Evolutionary conservation across 257 asterid species (phyloP).

Genomic region (Verbena officinalis): DNA sequence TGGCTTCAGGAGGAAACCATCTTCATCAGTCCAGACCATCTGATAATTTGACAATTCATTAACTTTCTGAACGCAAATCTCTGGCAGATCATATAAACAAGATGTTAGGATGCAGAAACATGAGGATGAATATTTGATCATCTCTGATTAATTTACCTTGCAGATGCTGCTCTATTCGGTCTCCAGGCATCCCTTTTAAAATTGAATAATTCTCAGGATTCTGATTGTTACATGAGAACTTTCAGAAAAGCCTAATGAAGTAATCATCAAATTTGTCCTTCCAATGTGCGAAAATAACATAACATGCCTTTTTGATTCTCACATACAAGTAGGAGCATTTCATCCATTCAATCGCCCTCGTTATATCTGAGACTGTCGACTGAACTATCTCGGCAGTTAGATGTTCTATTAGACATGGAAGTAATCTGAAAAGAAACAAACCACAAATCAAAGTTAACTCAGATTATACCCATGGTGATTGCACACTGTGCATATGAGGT

Average conservation of each 20-base stretch:
- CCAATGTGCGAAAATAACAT: slow-evolving; percentile 35
- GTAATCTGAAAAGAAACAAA: slow-evolving; percentile 66
- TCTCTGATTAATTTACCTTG: slow-evolving; percentile 60
- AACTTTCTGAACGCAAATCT: slow-evolving; percentile 83
- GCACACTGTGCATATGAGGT: background rate
- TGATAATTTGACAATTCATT: slow-evolving; percentile 80
- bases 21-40: slow-evolving; percentile 96
- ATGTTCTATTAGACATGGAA: slow-evolving; percentile 92
- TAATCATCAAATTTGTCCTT: slow-evolving; percentile 30
- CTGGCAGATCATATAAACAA: slow-evolving; percentile 45
- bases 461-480: slow-evolving; percentile 13
- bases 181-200: slow-evolving; percentile 54
- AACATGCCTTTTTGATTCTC: slow-evolving; percentile 91
- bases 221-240: slow-evolving; percentile 48
- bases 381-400: slow-evolving; percentile 98
- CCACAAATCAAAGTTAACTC: slow-evolving; percentile 27
- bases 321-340: slow-evolving; percentile 91
- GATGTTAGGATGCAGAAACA: slow-evolving; percentile 24
- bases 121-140: slow-evolving; percentile 19
- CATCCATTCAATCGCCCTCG: slow-evolving; percentile 94
- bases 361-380: slow-evolving; percentile 81
- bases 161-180: slow-evolving; percentile 72
- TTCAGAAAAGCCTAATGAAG: slow-evolving; percentile 37
- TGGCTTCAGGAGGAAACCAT: slow-evolving; percentile 87
- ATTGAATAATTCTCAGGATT: slow-evolving; percentile 83